Percentiles rank a stretch among this genome's conserved stretches.
phyloP scores from a whole-genome alignment of 225 moss, liverwort and hornwort genomes.

The Rhytidiadelphus loreus region DNA sequence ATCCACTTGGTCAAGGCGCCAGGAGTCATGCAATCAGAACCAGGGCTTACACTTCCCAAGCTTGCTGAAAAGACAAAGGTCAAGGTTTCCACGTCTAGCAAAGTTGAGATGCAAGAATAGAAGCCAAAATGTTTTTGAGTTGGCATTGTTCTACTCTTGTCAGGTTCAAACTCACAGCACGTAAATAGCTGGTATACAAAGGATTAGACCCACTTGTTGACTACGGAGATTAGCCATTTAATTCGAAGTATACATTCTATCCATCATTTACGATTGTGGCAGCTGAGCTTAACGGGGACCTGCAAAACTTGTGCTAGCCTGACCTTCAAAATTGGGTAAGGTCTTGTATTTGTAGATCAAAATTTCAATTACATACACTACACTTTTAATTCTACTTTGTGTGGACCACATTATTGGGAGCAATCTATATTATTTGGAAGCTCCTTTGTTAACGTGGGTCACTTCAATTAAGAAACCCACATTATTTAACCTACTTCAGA shows the following conservation, averaged over 20 bases:
- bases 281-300: not conserved
- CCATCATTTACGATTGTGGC: not conserved
- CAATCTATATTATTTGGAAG: not conserved
- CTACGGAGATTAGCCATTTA: not conserved
- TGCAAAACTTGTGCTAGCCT: not conserved
- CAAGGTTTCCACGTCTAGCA: conserved; percentile 38
- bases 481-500: not conserved
- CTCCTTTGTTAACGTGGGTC: not conserved
- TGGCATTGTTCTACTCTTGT: not conserved
- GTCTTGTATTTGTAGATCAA: not conserved
- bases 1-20: conserved; percentile 90
- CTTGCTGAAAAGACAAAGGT: conserved; percentile 69
- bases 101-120: conserved; percentile 37
- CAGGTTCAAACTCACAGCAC: not conserved
- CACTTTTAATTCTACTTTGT: not conserved
- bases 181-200: not conserved
- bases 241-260: not conserved
- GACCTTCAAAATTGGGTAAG: not conserved
- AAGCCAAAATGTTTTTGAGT: not conserved
- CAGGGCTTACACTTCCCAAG: conserved; percentile 68
- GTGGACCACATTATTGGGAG: not conserved
- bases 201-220: not conserved
- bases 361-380: not conserved
- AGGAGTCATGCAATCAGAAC: conserved; percentile 61
- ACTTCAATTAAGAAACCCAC: not conserved